Evolutionary conservation across 2,329 filamentous ascomycete genomes (phyloP), one percentile per base, ranked within the genome.

Genomic region (Trichoderma sp.): DNA sequence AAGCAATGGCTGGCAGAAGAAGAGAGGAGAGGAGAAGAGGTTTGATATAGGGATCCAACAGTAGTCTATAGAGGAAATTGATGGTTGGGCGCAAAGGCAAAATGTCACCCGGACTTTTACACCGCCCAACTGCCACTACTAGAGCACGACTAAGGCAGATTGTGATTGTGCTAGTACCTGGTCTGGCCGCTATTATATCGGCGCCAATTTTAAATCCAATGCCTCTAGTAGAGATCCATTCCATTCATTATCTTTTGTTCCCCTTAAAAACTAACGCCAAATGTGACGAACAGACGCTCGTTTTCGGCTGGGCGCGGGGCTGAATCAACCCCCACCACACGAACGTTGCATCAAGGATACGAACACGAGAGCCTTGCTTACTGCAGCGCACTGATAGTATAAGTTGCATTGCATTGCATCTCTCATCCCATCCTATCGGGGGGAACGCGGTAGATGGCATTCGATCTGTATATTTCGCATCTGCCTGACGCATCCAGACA

Each of bases 71-170:
- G 17, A 50, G n/a, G 12, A 58, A 57, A 63, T 47, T 30, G 59
- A 15, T 20, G 53, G 62, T 69, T 69, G 67, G 67, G 67, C 67
- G 39, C 57, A 68, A 58, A 69, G 43, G 70, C 34, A n/a, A 43
- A 36, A n/a, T 66, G 47, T 43, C 68, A 58, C 47, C 28, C n/a
- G 36, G 32, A 55, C 47, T 30, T 67, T 68, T 30, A 71, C 69
- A 71, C 69, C 69, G 69, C 69, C 62, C 61, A 66, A 43, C 65
- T 6, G 20, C 47, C 1, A 4, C 47, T 23, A 53, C 43, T 20
- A n/a, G 1, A 20, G 17, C 39, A 34, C 39, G 39, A 9, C 62
- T 20, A 34, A 34, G 23, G 30, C 57, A 13, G 17, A 53, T 23
- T n/a, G 4, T 6, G 1, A 1, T 39, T 2, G 43, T 53, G 3